Percentiles rank a stretch among this genome's conserved stretches.
Conservation (phyloP, 176 grass and related monocot species). For the Phyllostachys edulis region DNA sequence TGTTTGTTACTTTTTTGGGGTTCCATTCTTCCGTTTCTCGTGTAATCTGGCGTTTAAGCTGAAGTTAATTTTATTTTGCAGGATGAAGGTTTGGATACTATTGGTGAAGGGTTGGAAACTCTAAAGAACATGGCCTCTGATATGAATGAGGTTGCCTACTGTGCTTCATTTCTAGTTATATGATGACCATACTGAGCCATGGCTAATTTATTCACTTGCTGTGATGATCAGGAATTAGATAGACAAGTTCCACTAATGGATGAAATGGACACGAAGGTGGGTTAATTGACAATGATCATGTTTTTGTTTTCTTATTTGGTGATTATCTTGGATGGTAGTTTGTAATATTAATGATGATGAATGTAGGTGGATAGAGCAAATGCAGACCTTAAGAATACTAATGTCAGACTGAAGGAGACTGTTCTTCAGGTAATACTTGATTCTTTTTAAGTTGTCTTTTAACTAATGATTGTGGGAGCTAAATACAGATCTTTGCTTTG, state of each 20-base stretch:
- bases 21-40: not conserved
- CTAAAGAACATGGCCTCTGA: slow-evolving; percentile 85
- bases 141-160: slow-evolving; percentile 72
- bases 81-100: slow-evolving; percentile 74
- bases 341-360: slow-evolving; percentile 2
- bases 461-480: slow-evolving; percentile 10
- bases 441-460: not conserved
- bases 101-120: slow-evolving; percentile 81
- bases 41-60: not conserved
- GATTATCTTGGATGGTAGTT: slow-evolving; percentile 3
- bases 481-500: not conserved
- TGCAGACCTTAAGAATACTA: slow-evolving; percentile 67
- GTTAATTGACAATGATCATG: not conserved
- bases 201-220: slow-evolving; percentile 21
- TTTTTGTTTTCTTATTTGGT: not conserved
- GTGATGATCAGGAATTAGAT: slow-evolving; percentile 63
- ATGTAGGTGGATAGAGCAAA: slow-evolving; percentile 58
- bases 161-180: slow-evolving; percentile 24
- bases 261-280: slow-evolving; percentile 79
- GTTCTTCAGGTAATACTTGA: slow-evolving; percentile 48
- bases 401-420: slow-evolving; percentile 64
- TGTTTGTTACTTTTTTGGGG: not conserved
- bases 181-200: not conserved
- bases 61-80: slow-evolving; percentile 21
- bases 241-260: slow-evolving; percentile 85